Conservation (phyloP, 164 flowering plant genomes). For the Magnolia sinica region DNA sequence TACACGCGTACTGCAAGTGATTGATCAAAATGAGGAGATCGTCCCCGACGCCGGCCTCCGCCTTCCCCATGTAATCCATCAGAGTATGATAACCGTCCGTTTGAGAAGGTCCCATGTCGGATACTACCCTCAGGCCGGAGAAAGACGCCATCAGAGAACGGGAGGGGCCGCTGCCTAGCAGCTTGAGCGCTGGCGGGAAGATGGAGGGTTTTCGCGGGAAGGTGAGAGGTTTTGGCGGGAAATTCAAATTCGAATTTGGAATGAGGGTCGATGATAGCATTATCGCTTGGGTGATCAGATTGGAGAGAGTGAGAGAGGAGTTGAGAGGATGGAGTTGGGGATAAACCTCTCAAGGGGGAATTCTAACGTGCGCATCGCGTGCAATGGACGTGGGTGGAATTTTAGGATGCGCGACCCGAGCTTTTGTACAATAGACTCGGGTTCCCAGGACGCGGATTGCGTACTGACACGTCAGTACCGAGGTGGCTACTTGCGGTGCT, state of each 20-base stretch:
- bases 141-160: slow-evolving; percentile 33
- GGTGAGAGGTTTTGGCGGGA: slow-evolving; percentile 1
- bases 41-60: slow-evolving; percentile 61
- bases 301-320: not conserved
- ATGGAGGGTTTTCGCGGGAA: slow-evolving; percentile 21
- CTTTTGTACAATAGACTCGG: too few relatives aligned
- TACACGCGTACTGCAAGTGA: slow-evolving; percentile 83
- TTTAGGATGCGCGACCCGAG: too few relatives aligned
- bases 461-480: too few relatives aligned
- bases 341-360: not conserved
- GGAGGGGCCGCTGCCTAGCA: not conserved
- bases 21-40: slow-evolving; percentile 64
- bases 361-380: slow-evolving; percentile 2
- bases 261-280: slow-evolving; percentile 23
- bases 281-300: not conserved
- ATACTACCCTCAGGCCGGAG: not conserved
- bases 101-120: not conserved
- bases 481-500: too few relatives aligned
- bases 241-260: slow-evolving; percentile 8
- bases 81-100: slow-evolving; percentile 44
- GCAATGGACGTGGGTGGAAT: not conserved
- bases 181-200: slow-evolving; percentile 23
- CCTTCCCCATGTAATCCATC: slow-evolving; percentile 62
- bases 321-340: not conserved
- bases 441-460: too few relatives aligned